Conservation (phyloP, 2,329 filamentous ascomycete genomes). For the Ceratocystis colombiana region DNA sequence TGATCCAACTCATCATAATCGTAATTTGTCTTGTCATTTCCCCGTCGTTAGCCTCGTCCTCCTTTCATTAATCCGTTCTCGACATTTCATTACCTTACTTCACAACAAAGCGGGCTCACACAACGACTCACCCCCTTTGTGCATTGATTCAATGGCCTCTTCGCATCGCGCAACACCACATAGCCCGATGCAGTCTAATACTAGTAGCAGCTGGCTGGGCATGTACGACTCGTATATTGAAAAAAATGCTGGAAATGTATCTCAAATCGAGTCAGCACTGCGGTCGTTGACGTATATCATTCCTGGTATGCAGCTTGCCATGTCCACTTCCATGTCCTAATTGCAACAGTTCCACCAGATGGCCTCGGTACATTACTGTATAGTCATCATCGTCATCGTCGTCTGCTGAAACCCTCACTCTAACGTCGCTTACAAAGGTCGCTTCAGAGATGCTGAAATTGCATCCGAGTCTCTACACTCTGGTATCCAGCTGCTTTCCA, state of each 20-base stretch:
- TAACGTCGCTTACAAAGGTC: constrained; percentile 41
- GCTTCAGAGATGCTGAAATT: constrained; percentile 85
- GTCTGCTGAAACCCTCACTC: neutral
- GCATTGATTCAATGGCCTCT: neutral
- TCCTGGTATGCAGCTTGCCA: constrained; percentile 47
- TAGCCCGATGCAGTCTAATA: neutral
- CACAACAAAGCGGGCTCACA: neutral
- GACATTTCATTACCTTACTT: neutral
- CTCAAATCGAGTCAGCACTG: constrained; percentile 87
- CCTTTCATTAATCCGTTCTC: neutral
- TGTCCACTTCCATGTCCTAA: constrained; percentile 21
- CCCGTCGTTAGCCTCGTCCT: neutral
- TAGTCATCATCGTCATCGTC: neutral
- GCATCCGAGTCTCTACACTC: constrained; percentile 88
- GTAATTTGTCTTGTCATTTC: neutral
- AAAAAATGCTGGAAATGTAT: constrained; percentile 86
- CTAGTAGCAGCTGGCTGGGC: constrained; percentile 44
- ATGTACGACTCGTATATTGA: constrained; percentile 85
- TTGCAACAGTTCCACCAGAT: constrained; percentile 21
- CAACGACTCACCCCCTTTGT: neutral
- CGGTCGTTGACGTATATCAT: constrained; percentile 93
- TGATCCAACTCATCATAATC: neutral
- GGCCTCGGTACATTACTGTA: neutral
- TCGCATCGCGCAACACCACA: neutral
- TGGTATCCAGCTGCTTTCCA: constrained; percentile 74